Percentiles rank a stretch among this genome's conserved stretches.
These are phyloP conservation scores for Penicillium digitatum DNA, from an alignment of 2,329 filamentous ascomycete species.

Conservation along the genomic window DNA sequence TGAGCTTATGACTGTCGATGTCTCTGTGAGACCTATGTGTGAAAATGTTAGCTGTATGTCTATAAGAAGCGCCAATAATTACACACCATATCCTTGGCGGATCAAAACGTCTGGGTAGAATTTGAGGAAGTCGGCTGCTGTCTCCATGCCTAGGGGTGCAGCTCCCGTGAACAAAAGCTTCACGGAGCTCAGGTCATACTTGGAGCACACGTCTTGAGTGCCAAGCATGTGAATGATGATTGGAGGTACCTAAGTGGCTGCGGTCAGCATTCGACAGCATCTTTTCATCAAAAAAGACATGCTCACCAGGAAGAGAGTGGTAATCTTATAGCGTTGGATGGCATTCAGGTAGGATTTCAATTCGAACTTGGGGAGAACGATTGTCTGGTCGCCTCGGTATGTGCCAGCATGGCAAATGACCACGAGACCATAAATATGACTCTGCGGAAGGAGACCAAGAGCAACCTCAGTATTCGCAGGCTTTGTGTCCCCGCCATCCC, in stretches of 20 bases:
- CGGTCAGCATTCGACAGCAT: neutral
- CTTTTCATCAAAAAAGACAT: neutral
- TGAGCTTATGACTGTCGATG: slow-evolving; percentile 63
- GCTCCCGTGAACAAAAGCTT: slow-evolving; percentile 67
- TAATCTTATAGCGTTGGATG: slow-evolving; percentile 67
- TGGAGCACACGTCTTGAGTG: slow-evolving; percentile 55
- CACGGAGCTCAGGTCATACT: slow-evolving; percentile 70
- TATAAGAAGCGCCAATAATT: neutral
- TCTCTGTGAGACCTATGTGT: slow-evolving; percentile 68
- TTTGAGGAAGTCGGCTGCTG: slow-evolving; percentile 59
- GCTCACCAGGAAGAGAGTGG: slow-evolving; percentile 61
- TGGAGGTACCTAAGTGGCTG: slow-evolving; percentile 60
- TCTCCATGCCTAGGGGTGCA: slow-evolving; percentile 71
- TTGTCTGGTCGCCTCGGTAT: slow-evolving; percentile 68
- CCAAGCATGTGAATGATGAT: slow-evolving; percentile 75
- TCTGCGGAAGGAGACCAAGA: slow-evolving; percentile 72
- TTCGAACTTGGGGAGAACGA: slow-evolving; percentile 72
- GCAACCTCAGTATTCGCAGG: slow-evolving; percentile 45
- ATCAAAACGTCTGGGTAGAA: slow-evolving; percentile 63
- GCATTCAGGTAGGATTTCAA: slow-evolving; percentile 60
- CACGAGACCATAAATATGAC: slow-evolving; percentile 76
- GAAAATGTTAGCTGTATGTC: neutral
- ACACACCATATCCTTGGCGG: slow-evolving; percentile 66
- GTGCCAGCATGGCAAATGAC: slow-evolving; percentile 63
- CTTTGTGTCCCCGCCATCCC: slow-evolving; percentile 5